A percentile compares a stretch with the other conserved stretches of the same genome.
Evolutionary conservation across 345 rosid genomes (phyloP).

Genomic region (Salix koriyanagi): DNA sequence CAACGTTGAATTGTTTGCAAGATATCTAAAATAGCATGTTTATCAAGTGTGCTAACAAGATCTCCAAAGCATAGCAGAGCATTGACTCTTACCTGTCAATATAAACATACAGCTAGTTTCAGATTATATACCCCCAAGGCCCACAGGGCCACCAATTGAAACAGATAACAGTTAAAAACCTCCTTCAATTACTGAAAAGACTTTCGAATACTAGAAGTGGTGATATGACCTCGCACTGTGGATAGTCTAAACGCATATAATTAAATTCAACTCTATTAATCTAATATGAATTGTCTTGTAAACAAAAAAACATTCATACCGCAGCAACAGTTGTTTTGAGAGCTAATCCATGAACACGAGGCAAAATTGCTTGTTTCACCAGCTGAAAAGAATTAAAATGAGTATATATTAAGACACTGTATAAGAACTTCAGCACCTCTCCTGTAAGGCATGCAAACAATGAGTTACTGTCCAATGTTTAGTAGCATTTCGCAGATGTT

Average conservation of each 20-base stretch:
- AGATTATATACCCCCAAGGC: conserved; percentile 1
- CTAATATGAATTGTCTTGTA: neutral
- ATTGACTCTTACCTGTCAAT: conserved; percentile 81
- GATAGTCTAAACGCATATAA: neutral
- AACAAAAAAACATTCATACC: conserved; percentile 41
- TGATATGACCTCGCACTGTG: neutral
- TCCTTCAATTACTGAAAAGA: neutral
- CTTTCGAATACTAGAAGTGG: neutral
- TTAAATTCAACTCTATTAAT: neutral
- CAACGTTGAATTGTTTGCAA: conserved; percentile 88
- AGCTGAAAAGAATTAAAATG: conserved; percentile 43
- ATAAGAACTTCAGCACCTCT: neutral
- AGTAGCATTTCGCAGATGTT: neutral
- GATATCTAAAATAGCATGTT: conserved; percentile 63
- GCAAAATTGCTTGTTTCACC: conserved; percentile 86
- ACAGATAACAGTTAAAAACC: neutral
- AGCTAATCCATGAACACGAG: conserved; percentile 91
- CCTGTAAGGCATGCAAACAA: neutral
- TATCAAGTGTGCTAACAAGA: conserved; percentile 64
- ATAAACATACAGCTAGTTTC: conserved; percentile 17
- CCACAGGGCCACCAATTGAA: neutral
- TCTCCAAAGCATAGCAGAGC: conserved; percentile 89
- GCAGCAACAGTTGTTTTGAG: conserved; percentile 97
- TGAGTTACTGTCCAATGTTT: neutral
- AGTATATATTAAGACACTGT: neutral